Evolutionary conservation across 306 rosid species (phyloP), one percentile per base, ranked within the genome.

Genomic region (Trifolium pratense): DNA sequence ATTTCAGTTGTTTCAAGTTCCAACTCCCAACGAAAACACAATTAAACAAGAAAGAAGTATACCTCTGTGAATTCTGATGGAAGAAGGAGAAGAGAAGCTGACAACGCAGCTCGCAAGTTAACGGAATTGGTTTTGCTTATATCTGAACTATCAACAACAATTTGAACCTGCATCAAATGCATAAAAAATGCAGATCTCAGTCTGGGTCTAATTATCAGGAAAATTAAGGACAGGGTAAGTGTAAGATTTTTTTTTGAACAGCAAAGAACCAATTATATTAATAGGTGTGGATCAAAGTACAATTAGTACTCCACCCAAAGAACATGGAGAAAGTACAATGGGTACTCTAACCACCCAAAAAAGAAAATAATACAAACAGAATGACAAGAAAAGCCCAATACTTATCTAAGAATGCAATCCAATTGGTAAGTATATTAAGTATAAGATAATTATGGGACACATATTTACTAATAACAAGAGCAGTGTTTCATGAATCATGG

Each of bases 11-110:
- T 76, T 75, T 67, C 36, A 25, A 77, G 69, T 74, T 75, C 67
- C 46, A 58, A 65, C 70, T 61, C 61, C 62, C 23, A 68, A 65
- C 43, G 59, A 70, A 60, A 77, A 69, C 68, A 71, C 68, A 71
- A 70, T 57, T 59, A 59, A 77, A 39, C 53, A 87, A 73, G 66
- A 63, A 64, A 58, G 55, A 75, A 84, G 40, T 78, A 57, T 72
- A 93, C 98, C 97, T 84, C 92, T 16, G 92, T 71, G 83, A 94
- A 94, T 67, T 88, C 85, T 11, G 86, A 69, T 48, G 98, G 98
- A 80, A 94, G 89, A 76, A 91, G 86, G 63, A 94, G 97, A 59
- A 94, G 96, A 66, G 98, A 91, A 70, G 92, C 90, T 76, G 96
- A 84, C 34, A 91, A 31, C 57, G 95, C 96, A 72, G 95, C 90